Conservation (phyloP, 2,329 filamentous ascomycete species). For the Purpureocillium takamizusanense region DNA sequence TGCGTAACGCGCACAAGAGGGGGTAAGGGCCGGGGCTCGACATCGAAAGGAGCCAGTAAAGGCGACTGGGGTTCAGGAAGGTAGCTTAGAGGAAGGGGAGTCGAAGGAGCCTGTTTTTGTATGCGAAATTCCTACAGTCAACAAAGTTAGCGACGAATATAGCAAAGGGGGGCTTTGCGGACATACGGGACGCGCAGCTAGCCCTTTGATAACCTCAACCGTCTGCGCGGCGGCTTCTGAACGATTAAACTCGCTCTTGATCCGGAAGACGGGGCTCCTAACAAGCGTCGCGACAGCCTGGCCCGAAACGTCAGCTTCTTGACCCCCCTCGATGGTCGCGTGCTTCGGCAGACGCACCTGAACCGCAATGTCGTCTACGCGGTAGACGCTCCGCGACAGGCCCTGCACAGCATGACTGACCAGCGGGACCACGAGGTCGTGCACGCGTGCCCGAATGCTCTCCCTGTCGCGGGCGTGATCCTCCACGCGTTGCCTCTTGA, state of each 20-base stretch:
- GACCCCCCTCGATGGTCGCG: neutral
- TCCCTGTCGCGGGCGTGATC: slow-evolving; percentile 8
- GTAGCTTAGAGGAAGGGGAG: slow-evolving; percentile 3
- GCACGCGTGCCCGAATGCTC: slow-evolving; percentile 15
- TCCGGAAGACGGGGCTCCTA: neutral
- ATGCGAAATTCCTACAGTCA: no score
- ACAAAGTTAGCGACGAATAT: neutral
- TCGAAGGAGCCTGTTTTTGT: no score
- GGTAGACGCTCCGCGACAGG: slow-evolving; percentile 14
- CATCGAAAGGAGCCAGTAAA: no score
- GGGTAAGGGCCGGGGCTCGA: no score
- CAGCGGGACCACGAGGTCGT: slow-evolving; percentile 22
- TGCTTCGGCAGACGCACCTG: slow-evolving; percentile 14
- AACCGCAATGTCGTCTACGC: slow-evolving; percentile 17
- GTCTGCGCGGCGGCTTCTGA: no score
- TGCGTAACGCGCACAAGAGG: no score
- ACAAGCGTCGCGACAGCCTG: slow-evolving; percentile 16
- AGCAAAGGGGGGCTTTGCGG: slow-evolving; percentile 2
- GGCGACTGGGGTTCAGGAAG: no score
- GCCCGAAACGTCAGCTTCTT: neutral
- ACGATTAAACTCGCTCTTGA: no score
- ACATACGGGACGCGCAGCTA: slow-evolving; percentile 9
- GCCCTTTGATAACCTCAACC: neutral
- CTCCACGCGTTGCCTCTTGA: slow-evolving; percentile 21
- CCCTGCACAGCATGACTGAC: slow-evolving; percentile 15